Evolutionary conservation across 306 rosid genomes (phyloP).

Genomic region (Arachis hypogaea): DNA sequence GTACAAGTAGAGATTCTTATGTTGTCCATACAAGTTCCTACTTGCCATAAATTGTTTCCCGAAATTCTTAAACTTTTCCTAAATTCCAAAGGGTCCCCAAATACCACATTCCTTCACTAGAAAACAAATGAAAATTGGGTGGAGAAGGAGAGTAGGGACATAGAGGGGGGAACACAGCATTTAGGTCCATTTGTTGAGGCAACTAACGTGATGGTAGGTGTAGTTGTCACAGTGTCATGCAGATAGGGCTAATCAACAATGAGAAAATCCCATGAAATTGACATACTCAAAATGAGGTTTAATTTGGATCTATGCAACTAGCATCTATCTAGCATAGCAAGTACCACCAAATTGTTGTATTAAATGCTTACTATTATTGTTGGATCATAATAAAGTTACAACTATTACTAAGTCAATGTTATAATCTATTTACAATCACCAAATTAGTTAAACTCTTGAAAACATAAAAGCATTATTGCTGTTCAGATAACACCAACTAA

Average conservation of each 20-base stretch:
- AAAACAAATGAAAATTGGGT: slow-evolving; percentile 41
- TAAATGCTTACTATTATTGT: no score
- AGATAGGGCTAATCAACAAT: slow-evolving; percentile 6
- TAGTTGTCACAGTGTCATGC: slow-evolving; percentile 38
- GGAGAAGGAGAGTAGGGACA: slow-evolving; percentile 38
- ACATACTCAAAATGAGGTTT: slow-evolving; percentile 20
- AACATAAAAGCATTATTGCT: no score
- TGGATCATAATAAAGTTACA: no score
- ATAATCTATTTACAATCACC: no score
- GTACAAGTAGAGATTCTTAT: slow-evolving; percentile 14
- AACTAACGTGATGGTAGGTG: slow-evolving; percentile 49
- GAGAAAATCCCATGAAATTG: slow-evolving; percentile 43
- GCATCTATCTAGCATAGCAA: not conserved
- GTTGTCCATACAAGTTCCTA: slow-evolving; percentile 25
- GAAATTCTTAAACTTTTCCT: slow-evolving; percentile 25
- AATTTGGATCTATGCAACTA: slow-evolving; percentile 32
- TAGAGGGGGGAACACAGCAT: slow-evolving; percentile 32
- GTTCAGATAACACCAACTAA: no score
- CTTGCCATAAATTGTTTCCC: slow-evolving; percentile 32
- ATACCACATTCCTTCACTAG: slow-evolving; percentile 33
- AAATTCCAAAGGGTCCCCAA: slow-evolving; percentile 29
- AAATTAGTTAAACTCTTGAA: no score
- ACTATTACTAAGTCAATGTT: no score
- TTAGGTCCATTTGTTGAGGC: slow-evolving; percentile 42
- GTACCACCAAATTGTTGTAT: no score